A percentile compares a stretch with the other conserved stretches of the same genome.
Conservation (phyloP, 805 yeast species). For the Saturnispora halmiae region DNA sequence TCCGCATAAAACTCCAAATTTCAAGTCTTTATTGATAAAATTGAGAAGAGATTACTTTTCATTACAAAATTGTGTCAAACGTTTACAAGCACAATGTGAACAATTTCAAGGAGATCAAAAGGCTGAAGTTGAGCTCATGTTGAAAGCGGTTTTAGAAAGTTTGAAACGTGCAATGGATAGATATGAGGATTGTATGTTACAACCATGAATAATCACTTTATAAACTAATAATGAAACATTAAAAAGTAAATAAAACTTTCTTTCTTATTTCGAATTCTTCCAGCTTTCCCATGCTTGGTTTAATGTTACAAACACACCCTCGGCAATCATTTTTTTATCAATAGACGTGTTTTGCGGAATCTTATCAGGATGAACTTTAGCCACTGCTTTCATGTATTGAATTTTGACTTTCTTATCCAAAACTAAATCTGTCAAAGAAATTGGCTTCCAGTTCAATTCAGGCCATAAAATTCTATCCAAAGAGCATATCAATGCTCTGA, state of each 20-base stretch:
- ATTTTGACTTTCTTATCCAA: slow-evolving; percentile 85
- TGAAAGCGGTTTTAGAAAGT: slow-evolving; percentile 38
- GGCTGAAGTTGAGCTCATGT: slow-evolving; percentile 16
- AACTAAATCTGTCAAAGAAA: slow-evolving; percentile 66
- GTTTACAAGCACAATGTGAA: slow-evolving; percentile 30
- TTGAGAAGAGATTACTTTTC: slow-evolving; percentile 41
- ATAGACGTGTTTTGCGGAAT: slow-evolving; percentile 46
- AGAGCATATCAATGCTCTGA: slow-evolving; percentile 67
- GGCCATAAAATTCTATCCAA: slow-evolving; percentile 64
- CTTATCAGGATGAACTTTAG: slow-evolving; percentile 80
- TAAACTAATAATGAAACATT: background rate
- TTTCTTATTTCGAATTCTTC: slow-evolving; percentile 27
- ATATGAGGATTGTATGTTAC: slow-evolving; percentile 35
- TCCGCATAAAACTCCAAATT: slow-evolving; percentile 24
- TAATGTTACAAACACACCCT: slow-evolving; percentile 71
- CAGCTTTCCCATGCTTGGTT: slow-evolving; percentile 88
- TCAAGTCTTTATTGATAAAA: slow-evolving; percentile 25
- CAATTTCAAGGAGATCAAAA: slow-evolving; percentile 15
- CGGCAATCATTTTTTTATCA: slow-evolving; percentile 77
- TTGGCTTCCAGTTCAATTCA: slow-evolving; percentile 54
- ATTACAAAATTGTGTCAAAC: slow-evolving; percentile 37
- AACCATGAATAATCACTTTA: background rate
- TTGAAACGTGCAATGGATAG: slow-evolving; percentile 37
- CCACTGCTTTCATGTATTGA: slow-evolving; percentile 71
- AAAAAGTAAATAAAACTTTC: no score